Evolutionary conservation across 768 basidiomycete species (phyloP), one percentile per base, ranked within the genome.

Genomic region (Hypholoma sublateritium): DNA sequence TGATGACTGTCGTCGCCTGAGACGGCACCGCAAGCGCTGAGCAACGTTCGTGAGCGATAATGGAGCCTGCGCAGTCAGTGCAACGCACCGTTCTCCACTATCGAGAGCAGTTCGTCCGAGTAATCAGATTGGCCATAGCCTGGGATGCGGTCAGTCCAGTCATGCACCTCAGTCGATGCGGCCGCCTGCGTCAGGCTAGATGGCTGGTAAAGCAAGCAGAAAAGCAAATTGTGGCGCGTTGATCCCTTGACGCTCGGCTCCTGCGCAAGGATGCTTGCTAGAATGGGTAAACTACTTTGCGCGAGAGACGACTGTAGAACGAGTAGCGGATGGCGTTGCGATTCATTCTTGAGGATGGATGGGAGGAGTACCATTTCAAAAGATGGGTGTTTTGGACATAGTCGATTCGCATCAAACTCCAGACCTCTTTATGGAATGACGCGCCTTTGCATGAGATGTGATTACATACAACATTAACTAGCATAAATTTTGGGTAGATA

Each of bases 241-340:
- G 45, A 42, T 42, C 42, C 45, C 55, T 63, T 61, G 35, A 34
- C 39, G 25, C 28, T 43, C 24, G 43, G 39, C 14, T 58, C 57
- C 64, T 69, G 52, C 61, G 57, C 64, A 61, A 85, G 64, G 19
- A 87, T 53, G 45, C 71, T 73, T 32, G 79, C 78, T 12, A 89
- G 72, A 32, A 89, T 64, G 9, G 86, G 82, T 42, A 88, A 59
- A 58, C 77, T 71, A 11, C 82, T 83, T 64, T 87, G 86, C 2
- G 82, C 77, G 48, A 73, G 54, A 47, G 86, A 85, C 5, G 87
- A 87, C 59, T 88, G 83, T 13, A 87, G 65, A 24, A 88, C 56
- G 19, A 88, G 63, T 21, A 87, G 65, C 24, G 83, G 76, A 35
- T 82, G 70, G 48, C 56, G 59, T 22, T 58, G 56, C 25, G 62